phyloP scores from a whole-genome alignment of 2,329 filamentous ascomycete genomes.

The Thermomyces lanuginosus region DNA sequence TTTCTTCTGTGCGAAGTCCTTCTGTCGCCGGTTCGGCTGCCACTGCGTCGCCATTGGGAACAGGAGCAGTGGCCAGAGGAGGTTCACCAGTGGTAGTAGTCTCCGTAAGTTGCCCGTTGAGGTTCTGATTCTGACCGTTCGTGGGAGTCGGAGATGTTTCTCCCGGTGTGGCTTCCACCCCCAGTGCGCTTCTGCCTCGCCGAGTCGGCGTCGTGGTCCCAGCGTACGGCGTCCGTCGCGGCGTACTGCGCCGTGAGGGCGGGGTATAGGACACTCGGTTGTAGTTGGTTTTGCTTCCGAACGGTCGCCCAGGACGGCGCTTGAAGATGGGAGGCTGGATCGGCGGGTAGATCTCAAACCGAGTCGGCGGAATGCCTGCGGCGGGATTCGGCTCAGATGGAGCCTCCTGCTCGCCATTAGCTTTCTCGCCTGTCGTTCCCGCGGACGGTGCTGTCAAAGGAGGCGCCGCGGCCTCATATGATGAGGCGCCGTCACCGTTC shows the following conservation, averaged over 20 bases:
- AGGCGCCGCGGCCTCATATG: slow-evolving; percentile 17
- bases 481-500: slow-evolving; percentile 8
- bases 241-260: slow-evolving; percentile 19
- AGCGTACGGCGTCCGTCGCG: slow-evolving; percentile 16
- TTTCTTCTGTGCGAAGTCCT: no score
- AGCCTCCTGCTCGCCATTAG: slow-evolving; percentile 13
- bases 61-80: no score
- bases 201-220: slow-evolving; percentile 3
- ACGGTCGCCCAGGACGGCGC: slow-evolving; percentile 23
- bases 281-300: slow-evolving; percentile 16
- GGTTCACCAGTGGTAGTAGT: no score
- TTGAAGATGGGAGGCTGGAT: slow-evolving; percentile 21
- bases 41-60: slow-evolving; percentile 1
- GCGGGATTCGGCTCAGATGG: slow-evolving; percentile 14
- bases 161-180: slow-evolving; percentile 2
- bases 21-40: not conserved
- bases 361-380: slow-evolving; percentile 23
- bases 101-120: no score
- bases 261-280: slow-evolving; percentile 16
- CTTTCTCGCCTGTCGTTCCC: slow-evolving; percentile 8
- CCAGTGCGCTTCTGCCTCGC: slow-evolving; percentile 20
- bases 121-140: no score
- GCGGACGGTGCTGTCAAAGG: slow-evolving; percentile 18
- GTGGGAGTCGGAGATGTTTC: no score
- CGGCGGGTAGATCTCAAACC: slow-evolving; percentile 29